These are phyloP conservation scores for Aureobasidium mangrovei DNA, from an alignment of 2,329 filamentous ascomycete species.

Conservation along the genomic window DNA sequence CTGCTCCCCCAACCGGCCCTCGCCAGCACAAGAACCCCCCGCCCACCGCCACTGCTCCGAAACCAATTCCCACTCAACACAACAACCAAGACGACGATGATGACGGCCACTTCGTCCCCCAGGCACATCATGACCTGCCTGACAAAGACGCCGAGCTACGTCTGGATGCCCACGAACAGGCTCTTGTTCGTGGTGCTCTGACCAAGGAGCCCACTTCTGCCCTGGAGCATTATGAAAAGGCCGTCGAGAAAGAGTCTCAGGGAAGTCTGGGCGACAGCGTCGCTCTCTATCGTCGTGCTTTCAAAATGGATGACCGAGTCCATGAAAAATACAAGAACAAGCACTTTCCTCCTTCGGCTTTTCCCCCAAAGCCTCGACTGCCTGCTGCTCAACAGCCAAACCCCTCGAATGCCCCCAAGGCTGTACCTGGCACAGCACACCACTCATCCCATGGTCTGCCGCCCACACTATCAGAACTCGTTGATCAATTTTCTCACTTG, in stretches of 20 bases:
- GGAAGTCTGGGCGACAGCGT: conserved; percentile 86
- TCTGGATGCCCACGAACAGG: conserved; percentile 33
- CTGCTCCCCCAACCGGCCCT: not conserved
- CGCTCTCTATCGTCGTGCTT: conserved; percentile 79
- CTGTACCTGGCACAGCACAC: conserved; percentile 47
- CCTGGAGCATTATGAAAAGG: conserved; percentile 84
- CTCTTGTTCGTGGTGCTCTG: conserved; percentile 26
- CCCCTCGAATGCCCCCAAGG: conserved; percentile 42
- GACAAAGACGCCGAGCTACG: conserved; percentile 37
- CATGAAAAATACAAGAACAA: conserved; percentile 85
- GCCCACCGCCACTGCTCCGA: not conserved
- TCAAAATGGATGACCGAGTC: conserved; percentile 74
- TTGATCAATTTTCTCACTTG: conserved; percentile 64
- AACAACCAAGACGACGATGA: conserved; percentile 8
- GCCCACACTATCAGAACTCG: conserved; percentile 55
- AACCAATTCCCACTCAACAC: not conserved
- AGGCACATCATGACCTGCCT: conserved; percentile 37
- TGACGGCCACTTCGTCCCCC: conserved; percentile 32
- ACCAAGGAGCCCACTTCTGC: conserved; percentile 58
- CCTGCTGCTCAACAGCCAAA: conserved; percentile 27
- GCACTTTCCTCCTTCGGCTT: conserved; percentile 63
- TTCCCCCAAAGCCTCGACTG: conserved; percentile 37
- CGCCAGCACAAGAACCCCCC: not conserved
- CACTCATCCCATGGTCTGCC: conserved; percentile 46
- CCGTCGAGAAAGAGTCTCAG: conserved; percentile 77